Evolutionary conservation across 2,329 filamentous ascomycete genomes (phyloP).

Genomic region (Aspergillus awamori): DNA sequence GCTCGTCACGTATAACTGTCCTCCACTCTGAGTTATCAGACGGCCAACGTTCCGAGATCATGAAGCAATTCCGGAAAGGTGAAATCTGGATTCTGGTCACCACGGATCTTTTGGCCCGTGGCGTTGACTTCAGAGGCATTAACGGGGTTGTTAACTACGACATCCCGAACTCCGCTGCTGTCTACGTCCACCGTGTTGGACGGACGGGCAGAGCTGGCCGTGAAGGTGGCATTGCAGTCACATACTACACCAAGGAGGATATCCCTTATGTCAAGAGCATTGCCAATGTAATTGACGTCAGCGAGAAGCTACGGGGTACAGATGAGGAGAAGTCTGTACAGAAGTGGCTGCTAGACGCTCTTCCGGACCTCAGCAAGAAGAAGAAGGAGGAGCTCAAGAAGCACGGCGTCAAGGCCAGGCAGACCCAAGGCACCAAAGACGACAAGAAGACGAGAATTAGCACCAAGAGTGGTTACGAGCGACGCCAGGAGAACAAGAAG

Average conservation of each 20-base stretch:
- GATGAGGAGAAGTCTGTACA: conserved; percentile 64
- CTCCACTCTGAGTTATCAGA: conserved; percentile 86
- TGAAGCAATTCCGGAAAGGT: conserved; percentile 85
- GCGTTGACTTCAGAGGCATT: conserved; percentile 91
- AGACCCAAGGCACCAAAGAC: conserved; percentile 49
- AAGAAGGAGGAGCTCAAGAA: conserved; percentile 81
- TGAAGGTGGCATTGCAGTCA: conserved; percentile 85
- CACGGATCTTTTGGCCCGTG: conserved; percentile 87
- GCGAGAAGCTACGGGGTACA: conserved; percentile 67
- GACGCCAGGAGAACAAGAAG: conserved; percentile 49
- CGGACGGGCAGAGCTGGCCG: conserved; percentile 87
- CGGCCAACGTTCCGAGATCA: conserved; percentile 73
- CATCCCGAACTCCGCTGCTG: conserved; percentile 84
- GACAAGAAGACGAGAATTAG: conserved; percentile 70
- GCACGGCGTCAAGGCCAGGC: conserved; percentile 75
- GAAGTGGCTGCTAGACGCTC: conserved; percentile 83
- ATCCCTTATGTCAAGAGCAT: conserved; percentile 87
- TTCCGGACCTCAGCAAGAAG: conserved; percentile 81
- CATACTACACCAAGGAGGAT: conserved; percentile 94
- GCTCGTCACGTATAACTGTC: conserved; percentile 80
- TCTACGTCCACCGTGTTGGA: conserved; percentile 91
- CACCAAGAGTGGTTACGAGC: conserved; percentile 55
- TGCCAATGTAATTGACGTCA: conserved; percentile 85
- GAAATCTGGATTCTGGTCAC: conserved; percentile 97
- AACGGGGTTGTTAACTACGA: conserved; percentile 98